Evolutionary conservation across 164 flowering plant genomes (phyloP).

Genomic region (Vitis rupestris): DNA sequence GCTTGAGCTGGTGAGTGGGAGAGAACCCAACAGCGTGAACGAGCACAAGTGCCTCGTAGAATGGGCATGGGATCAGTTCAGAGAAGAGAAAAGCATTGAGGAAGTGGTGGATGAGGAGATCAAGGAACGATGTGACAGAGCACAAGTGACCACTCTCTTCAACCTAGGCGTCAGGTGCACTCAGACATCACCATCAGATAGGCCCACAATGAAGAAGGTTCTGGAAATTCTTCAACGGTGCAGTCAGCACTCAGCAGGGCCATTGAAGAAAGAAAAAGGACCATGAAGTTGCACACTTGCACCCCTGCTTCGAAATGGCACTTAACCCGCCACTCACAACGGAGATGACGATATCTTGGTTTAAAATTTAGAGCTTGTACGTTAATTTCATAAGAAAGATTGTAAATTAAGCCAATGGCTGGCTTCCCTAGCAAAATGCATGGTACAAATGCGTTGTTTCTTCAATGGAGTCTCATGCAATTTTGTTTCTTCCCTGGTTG

Average conservation of each 20-base stretch:
- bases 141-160: constrained; percentile 55
- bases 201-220: constrained; percentile 87
- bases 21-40: constrained; percentile 53
- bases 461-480: no score
- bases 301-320: constrained; percentile 39
- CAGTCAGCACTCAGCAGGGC: constrained; percentile 11
- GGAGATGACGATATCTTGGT: constrained; percentile 13
- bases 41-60: constrained; percentile 59
- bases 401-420: no score
- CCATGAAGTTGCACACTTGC: constrained; percentile 41
- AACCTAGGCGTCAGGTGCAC: constrained; percentile 82
- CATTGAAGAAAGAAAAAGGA: constrained; percentile 18
- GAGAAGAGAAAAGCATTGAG: constrained; percentile 34
- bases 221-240: constrained; percentile 46
- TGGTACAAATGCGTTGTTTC: no score
- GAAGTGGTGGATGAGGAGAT: constrained; percentile 55
- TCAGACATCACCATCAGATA: constrained; percentile 34
- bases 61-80: constrained; percentile 65
- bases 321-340: constrained; percentile 26
- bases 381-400: neutral
- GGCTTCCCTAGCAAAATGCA: no score
- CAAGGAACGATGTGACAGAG: constrained; percentile 34
- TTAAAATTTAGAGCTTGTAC: neutral
- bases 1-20: constrained; percentile 73
- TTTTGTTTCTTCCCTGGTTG: no score